Base-by-base conservation (phyloP, 73 alveolate genomes). In the Diophrys appendiculata region DNA sequence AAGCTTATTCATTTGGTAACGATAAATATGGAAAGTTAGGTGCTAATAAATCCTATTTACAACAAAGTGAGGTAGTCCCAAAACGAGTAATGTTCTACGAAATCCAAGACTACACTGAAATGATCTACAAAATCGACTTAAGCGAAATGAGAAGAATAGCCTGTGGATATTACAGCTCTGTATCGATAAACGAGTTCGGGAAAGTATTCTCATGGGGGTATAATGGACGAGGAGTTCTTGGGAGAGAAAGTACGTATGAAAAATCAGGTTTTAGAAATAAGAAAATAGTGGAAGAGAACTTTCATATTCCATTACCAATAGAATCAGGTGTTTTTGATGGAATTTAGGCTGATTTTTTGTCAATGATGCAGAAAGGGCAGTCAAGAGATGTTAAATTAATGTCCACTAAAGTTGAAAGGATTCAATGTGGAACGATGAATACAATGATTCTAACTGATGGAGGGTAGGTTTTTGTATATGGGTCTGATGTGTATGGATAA, bases 1-100 rank as follows among this genome's bases (percentile, higher is more conserved):
- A 69, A 43, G 80, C 88, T 53, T 91, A 80, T 69, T 91, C 93
- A n/a, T 91, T 92, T 90, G 97, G 97, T 0, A 80, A 91, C 76
- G 88, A 84, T 69, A 92, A 91, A 78, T 88, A 91, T 84, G 92
- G 92, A 27, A 92, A 91, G 76, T 77, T 91, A 73, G 93, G 93
- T 55, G 77, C 83, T 26, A 89, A 84, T 31, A 91, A 84, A 76
- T 73, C 86, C 25, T 60, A 3, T 11, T 11, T 11, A 60, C 2
- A 60, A 23, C 13, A 31, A 60, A 23, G 28, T 3, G 13, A 3
- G 18, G 71, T 23, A 3, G 28, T 60, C 28, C 71, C 71, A 23
- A 60, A 60, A 31, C 71, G 2, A 60, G 71, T 60, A 3, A 3
- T 2, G 31, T 60, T 60, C 25, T 60, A 60, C 33, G 71, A 60